Base-by-base conservation (phyloP, 2,329 filamentous ascomycete genomes). In the Chaetomiaceae sp. region DNA sequence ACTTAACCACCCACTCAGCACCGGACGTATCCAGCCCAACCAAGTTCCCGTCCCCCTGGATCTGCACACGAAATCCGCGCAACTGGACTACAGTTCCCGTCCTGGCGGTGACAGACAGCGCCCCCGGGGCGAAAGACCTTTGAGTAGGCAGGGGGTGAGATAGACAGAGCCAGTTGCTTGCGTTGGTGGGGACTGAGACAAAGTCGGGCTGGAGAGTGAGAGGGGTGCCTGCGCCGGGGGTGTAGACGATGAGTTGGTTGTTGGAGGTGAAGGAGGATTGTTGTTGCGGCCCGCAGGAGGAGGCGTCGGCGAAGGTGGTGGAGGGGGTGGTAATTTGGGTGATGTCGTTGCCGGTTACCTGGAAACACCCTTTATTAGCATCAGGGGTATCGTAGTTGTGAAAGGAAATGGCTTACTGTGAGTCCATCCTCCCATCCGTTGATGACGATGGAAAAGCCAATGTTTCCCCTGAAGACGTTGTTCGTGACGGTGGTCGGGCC, bases 391-490 rank as follows among this genome's bases (percentile, higher is more conserved):
- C n/a, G n/a, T 37, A n/a, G 17, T 29, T 43, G n/a, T 29, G 19
- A 27, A 14, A 3, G n/a, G 25, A 7, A 6, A 12, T 2, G 11
- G 11, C 40, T n/a, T 31, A 31, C 40, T 12, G 40, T 31, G 7
- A 47, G 34, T 7, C 44, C 44, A 9, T 37, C 33, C 3, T 37
- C 44, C 44, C 44, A 47, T 7, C 44, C 33, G 33, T 47, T 47
- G 15, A 47, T 37, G 6, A 47, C 34, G 17, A 38, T 47, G 33
- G 45, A 38, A 33, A 47, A 47, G 22, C 45, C 45, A 20, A 47
- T 38, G 23, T 47, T 38, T 3, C 45, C 45, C 33, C n/a, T 36
- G 34, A 47, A 47, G 20, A 38, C 33, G 33, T 38, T 47, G 45
- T 38, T 47, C 33, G 33, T 37, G 5, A 47, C 33, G 2, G 45